Evolutionary conservation across 495 filamentous ascomycete species (phyloP).

Genomic region (Xeromyces bisporus): DNA sequence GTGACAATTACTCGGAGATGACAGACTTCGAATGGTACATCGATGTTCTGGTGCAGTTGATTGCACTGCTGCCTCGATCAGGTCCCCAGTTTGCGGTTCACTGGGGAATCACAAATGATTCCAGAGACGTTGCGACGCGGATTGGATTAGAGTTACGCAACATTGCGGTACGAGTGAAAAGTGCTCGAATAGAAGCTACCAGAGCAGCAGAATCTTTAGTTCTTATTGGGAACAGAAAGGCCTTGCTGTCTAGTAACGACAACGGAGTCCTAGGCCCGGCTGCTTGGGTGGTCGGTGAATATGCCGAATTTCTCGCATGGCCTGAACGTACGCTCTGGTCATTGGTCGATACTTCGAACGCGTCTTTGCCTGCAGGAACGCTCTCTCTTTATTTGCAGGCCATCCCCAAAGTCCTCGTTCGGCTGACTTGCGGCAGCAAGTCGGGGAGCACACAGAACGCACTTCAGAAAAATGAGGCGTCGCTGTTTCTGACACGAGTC

Average conservation of each 20-base stretch:
- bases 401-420: conserved; percentile 62
- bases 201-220: conserved; percentile 67
- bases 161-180: conserved; percentile 79
- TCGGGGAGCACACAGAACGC: conserved; percentile 48
- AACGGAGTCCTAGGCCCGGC: conserved; percentile 51
- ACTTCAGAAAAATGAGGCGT: conserved; percentile 49
- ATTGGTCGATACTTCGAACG: conserved; percentile 49
- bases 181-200: conserved; percentile 57
- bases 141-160: conserved; percentile 79
- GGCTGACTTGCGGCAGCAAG: conserved; percentile 36
- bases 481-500: conserved; percentile 62
- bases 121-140: conserved; percentile 36
- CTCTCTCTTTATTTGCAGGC: conserved; percentile 74
- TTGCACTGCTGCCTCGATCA: conserved; percentile 43
- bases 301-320: conserved; percentile 45
- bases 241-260: conserved; percentile 29
- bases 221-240: conserved; percentile 29
- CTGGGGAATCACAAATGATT: conserved; percentile 6
- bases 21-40: conserved; percentile 96
- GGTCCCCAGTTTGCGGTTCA: conserved; percentile 4
- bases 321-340: conserved; percentile 49
- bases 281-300: conserved; percentile 82
- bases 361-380: conserved; percentile 40
- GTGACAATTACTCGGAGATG: conserved; percentile 69
- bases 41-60: conserved; percentile 61